Evolutionary conservation across 768 basidiomycete species (phyloP).

Genomic region (Phlebiopsis gigantea): DNA sequence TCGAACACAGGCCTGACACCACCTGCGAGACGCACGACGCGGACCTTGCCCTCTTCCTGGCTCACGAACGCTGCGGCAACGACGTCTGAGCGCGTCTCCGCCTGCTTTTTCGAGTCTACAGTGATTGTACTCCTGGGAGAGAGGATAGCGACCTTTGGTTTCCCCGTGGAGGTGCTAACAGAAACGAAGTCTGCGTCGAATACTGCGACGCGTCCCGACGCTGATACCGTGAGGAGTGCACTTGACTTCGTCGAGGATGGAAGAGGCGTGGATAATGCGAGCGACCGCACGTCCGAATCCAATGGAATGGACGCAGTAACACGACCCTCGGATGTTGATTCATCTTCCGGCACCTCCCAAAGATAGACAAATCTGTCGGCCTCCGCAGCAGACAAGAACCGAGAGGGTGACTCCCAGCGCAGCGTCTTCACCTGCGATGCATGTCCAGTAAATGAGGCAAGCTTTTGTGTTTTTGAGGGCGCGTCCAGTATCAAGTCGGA

Average conservation of each 20-base stretch:
- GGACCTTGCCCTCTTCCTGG: slow-evolving; percentile 38
- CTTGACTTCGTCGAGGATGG: slow-evolving; percentile 24
- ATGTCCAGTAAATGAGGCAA: slow-evolving; percentile 60
- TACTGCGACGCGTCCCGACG: slow-evolving; percentile 54
- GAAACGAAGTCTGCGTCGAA: slow-evolving; percentile 42
- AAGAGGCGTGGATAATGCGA: slow-evolving; percentile 22
- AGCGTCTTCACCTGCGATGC: slow-evolving; percentile 49
- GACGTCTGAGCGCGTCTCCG: slow-evolving; percentile 31
- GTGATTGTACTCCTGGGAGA: slow-evolving; percentile 46
- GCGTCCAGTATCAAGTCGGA: slow-evolving; percentile 24
- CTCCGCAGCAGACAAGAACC: slow-evolving; percentile 58
- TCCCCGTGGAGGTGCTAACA: slow-evolving; percentile 34
- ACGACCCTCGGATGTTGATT: slow-evolving; percentile 39
- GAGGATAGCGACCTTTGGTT: slow-evolving; percentile 45
- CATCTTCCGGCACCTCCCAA: slow-evolving; percentile 44
- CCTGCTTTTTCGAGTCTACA: slow-evolving; percentile 33
- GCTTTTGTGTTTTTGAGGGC: slow-evolving; percentile 36
- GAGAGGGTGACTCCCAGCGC: slow-evolving; percentile 43
- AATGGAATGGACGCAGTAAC: slow-evolving; percentile 57
- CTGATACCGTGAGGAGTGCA: slow-evolving; percentile 49
- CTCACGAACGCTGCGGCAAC: slow-evolving; percentile 42
- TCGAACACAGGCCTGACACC: slow-evolving; percentile 59
- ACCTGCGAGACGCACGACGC: slow-evolving; percentile 48
- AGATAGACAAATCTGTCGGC: slow-evolving; percentile 57
- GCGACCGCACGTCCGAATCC: slow-evolving; percentile 54